Evolutionary conservation across 2,329 filamentous ascomycete genomes (phyloP).

Genomic region (Penicillium sp.): DNA sequence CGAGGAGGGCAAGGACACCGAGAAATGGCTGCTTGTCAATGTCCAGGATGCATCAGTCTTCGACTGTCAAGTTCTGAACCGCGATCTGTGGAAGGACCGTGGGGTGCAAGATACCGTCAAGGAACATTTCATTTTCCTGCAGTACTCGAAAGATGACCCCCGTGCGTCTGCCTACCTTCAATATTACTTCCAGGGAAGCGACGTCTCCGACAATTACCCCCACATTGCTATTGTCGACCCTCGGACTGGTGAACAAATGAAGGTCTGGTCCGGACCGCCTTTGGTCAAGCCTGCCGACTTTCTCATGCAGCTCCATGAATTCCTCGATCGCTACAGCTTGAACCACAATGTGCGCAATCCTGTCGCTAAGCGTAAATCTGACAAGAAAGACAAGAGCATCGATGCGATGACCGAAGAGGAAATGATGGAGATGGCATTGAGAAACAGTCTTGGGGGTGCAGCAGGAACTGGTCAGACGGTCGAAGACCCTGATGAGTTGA

Average conservation of each 20-base stretch:
- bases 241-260: constrained; percentile 93
- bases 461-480: constrained; percentile 51
- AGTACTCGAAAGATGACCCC: constrained; percentile 83
- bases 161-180: constrained; percentile 77
- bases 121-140: constrained; percentile 94
- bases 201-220: constrained; percentile 85
- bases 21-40: constrained; percentile 95
- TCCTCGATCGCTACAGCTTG: constrained; percentile 94
- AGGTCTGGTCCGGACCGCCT: constrained; percentile 85
- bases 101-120: constrained; percentile 74
- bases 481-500: constrained; percentile 83
- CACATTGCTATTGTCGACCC: constrained; percentile 96
- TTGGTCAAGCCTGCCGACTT: constrained; percentile 77
- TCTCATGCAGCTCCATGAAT: constrained; percentile 86
- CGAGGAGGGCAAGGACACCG: constrained; percentile 76
- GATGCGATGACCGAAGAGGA: constrained; percentile 94
- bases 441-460: constrained; percentile 72
- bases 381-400: constrained; percentile 69
- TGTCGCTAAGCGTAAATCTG: constrained; percentile 73
- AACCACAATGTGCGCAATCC: constrained; percentile 88
- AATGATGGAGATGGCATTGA: constrained; percentile 90
- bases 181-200: constrained; percentile 80
- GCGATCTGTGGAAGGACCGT: constrained; percentile 91
- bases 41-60: constrained; percentile 92
- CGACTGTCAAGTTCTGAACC: constrained; percentile 88